A percentile compares a stretch with the other conserved stretches of the same genome.
Conservation (phyloP, 2,329 filamentous ascomycete species). For the Zymoseptoria crescenta region DNA sequence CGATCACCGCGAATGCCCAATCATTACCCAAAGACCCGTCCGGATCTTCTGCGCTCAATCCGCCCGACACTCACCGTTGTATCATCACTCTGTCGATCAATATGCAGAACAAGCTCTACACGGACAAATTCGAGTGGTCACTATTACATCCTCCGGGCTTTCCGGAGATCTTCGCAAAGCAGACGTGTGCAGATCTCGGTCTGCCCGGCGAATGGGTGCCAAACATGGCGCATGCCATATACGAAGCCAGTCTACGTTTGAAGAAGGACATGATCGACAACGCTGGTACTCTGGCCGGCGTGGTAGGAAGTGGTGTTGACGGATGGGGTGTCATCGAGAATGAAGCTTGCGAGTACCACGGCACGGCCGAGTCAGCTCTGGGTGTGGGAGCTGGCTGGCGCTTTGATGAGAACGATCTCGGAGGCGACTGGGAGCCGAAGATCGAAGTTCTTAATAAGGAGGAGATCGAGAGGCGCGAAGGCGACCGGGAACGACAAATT, state of each 20-base stretch:
- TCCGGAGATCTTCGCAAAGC: constrained; percentile 83
- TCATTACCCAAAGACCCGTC: constrained; percentile 39
- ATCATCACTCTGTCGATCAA: constrained; percentile 88
- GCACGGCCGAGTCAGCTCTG: constrained; percentile 27
- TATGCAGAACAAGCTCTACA: constrained; percentile 82
- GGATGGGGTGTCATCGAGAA: constrained; percentile 73
- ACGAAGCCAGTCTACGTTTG: constrained; percentile 81
- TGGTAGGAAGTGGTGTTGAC: constrained; percentile 65
- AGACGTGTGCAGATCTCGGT: constrained; percentile 87
- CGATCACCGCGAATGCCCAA: constrained; percentile 63
- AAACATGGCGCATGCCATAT: constrained; percentile 91
- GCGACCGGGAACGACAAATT: constrained; percentile 85
- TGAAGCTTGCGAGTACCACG: constrained; percentile 61
- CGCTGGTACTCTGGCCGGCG: constrained; percentile 49
- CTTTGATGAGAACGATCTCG: constrained; percentile 86
- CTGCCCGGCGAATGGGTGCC: constrained; percentile 88
- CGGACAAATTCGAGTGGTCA: constrained; percentile 97
- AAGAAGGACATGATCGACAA: constrained; percentile 97
- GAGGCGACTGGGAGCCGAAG: constrained; percentile 45
- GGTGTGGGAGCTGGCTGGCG: constrained; percentile 85
- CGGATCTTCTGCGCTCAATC: constrained; percentile 59
- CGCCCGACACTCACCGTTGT: constrained; percentile 90
- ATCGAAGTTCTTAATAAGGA: constrained; percentile 68
- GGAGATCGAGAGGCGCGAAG: constrained; percentile 94
- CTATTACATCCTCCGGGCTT: constrained; percentile 84